These are phyloP conservation scores for Serpula lacrymans DNA, from an alignment of 768 basidiomycete species.

Conservation along the genomic window DNA sequence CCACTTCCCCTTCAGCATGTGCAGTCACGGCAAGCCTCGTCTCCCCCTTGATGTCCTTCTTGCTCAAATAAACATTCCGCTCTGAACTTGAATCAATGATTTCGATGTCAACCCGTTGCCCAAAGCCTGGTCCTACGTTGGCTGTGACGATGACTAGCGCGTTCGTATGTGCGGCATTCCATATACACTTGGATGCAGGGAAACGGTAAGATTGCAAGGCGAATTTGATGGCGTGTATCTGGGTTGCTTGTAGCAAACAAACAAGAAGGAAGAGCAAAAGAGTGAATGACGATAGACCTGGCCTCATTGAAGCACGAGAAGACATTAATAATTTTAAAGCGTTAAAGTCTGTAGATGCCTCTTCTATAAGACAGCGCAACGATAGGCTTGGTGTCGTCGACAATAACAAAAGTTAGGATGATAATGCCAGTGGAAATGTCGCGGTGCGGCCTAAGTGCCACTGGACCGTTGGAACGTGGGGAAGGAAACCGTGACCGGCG, in stretches of 20 bases:
- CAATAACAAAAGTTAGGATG: no score
- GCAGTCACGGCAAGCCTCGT: conserved; percentile 92
- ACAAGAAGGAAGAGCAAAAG: conserved; percentile 26
- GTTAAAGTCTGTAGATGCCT: no score
- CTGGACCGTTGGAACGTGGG: no score
- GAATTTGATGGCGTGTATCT: conserved; percentile 77
- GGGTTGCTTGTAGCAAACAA: conserved; percentile 23
- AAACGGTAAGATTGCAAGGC: conserved; percentile 65
- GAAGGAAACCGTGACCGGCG: no score
- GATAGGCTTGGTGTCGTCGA: no score
- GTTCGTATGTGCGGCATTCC: conserved; percentile 87
- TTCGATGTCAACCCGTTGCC: conserved; percentile 90
- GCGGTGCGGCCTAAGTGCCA: no score
- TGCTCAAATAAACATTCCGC: conserved; percentile 88
- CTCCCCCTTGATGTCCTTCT: conserved; percentile 85
- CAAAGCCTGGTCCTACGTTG: conserved; percentile 72
- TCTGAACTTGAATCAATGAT: conserved; percentile 85
- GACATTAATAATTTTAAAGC: no score
- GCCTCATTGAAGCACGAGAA: no score
- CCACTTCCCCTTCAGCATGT: conserved; percentile 90
- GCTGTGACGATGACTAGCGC: conserved; percentile 95
- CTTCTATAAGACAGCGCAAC: no score
- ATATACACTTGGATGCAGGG: conserved; percentile 84
- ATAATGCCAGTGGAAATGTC: no score
- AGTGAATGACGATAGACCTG: no score